phyloP scores from a whole-genome alignment of 106 monocot genomes.

The Phalaenopsis aphrodite region DNA sequence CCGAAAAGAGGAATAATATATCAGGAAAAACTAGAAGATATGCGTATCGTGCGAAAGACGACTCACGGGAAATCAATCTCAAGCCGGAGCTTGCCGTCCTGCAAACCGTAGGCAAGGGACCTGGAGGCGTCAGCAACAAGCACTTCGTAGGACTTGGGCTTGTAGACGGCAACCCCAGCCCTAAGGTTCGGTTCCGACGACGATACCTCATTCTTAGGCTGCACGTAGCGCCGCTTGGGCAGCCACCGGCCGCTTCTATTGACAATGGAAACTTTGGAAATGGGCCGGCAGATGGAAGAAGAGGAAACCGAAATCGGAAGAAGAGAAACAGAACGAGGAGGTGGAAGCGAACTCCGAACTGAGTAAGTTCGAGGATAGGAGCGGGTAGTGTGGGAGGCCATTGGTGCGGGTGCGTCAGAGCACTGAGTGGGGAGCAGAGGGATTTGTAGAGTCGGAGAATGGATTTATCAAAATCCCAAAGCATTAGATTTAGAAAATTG shows the following conservation, averaged over 20 bases:
- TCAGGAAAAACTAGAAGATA: not conserved
- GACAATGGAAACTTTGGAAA: not conserved
- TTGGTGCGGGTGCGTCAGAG: not conserved
- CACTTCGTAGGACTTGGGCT: conserved; percentile 85
- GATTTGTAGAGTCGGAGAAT: too few relatives aligned
- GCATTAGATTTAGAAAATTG: too few relatives aligned
- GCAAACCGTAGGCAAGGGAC: conserved; percentile 63
- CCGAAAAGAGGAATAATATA: not conserved
- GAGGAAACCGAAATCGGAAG: not conserved
- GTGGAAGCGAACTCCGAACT: not conserved
- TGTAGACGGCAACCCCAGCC: conserved; percentile 80
- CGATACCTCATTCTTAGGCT: not conserved
- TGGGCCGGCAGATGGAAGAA: not conserved
- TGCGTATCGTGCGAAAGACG: not conserved
- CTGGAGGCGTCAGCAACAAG: conserved; percentile 74
- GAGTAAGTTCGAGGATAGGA: not conserved
- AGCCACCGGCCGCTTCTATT: not conserved
- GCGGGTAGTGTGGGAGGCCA: not conserved
- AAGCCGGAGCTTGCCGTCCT: conserved; percentile 84
- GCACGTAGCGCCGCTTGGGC: not conserved
- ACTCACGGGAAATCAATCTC: conserved; percentile 98
- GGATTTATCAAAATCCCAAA: too few relatives aligned
- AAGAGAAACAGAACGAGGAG: not conserved
- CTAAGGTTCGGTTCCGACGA: conserved; percentile 17
- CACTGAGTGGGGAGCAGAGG: not conserved